These are phyloP conservation scores for Globisporangium acanthophoron DNA, from an alignment of 352 stramenopile genomes.

Conservation along the genomic window DNA sequence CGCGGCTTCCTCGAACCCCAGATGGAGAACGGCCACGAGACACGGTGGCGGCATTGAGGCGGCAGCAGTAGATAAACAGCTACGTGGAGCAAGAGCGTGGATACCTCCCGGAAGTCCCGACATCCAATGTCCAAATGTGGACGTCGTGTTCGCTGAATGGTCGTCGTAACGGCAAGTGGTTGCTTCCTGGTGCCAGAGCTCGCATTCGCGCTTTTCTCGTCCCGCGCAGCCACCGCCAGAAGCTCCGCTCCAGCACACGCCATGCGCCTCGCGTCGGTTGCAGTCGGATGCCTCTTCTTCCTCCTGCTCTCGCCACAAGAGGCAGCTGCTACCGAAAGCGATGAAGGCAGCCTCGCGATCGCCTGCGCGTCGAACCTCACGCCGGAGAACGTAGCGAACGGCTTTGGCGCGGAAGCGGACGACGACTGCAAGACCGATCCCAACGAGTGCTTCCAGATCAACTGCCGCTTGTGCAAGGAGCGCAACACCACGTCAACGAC, in stretches of 20 bases:
- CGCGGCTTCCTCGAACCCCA: conserved; percentile 81
- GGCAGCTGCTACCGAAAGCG: neutral
- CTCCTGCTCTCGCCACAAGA: neutral
- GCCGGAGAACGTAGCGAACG: neutral
- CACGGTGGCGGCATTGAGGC: conserved; percentile 57
- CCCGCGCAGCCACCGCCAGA: neutral
- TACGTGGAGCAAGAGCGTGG: no score
- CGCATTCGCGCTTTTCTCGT: neutral
- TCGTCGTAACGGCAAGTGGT: neutral
- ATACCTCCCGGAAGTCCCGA: no score
- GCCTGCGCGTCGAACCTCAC: neutral
- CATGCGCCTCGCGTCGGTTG: conserved; percentile 1
- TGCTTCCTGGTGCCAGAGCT: neutral
- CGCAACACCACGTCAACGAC: conserved; percentile 6
- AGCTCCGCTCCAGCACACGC: neutral
- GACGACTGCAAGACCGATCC: neutral
- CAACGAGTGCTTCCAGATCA: conserved; percentile 17
- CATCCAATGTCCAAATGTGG: neutral
- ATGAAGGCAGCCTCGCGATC: neutral
- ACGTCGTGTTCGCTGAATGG: neutral
- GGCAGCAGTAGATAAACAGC: no score
- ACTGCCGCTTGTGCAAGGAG: conserved; percentile 18
- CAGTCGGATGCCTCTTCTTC: neutral
- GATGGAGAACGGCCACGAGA: conserved; percentile 71
- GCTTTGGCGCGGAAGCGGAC: conserved; percentile 9